phyloP scores from a whole-genome alignment of 352 stramenopile species.

The Phytophthora quininea region DNA sequence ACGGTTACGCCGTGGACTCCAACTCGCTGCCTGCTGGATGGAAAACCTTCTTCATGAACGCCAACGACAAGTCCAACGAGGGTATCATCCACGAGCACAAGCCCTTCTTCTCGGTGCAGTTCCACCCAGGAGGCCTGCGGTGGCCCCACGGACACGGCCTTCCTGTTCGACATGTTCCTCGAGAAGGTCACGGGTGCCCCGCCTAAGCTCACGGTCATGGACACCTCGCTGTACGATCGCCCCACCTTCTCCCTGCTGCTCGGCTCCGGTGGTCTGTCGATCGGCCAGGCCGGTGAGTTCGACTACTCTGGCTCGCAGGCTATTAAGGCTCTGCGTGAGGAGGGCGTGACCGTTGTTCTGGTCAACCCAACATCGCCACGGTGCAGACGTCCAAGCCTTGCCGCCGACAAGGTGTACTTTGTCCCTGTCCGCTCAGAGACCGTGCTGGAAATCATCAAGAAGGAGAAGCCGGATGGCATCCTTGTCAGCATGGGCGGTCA shows the following conservation, averaged over 20 bases:
- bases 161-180: slow-evolving; percentile 97
- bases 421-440: slow-evolving; percentile 90
- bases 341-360: slow-evolving; percentile 91
- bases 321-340: slow-evolving; percentile 96
- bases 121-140: slow-evolving; percentile 95
- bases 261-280: slow-evolving; percentile 92
- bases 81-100: slow-evolving; percentile 95
- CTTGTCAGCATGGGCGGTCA: slow-evolving; percentile 99
- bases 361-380: slow-evolving; percentile 97
- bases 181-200: slow-evolving; percentile 77
- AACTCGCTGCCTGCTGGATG: slow-evolving; percentile 87
- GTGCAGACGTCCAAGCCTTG: slow-evolving; percentile 93
- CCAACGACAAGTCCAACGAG: slow-evolving; percentile 96
- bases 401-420: slow-evolving; percentile 96
- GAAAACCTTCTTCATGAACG: slow-evolving; percentile 97
- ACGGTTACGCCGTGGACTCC: slow-evolving; percentile 93
- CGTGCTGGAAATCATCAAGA: slow-evolving; percentile 95
- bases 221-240: slow-evolving; percentile 77
- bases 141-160: slow-evolving; percentile 95
- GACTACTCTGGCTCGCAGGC: slow-evolving; percentile 96
- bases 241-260: slow-evolving; percentile 91
- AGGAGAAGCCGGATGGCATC: slow-evolving; percentile 98
- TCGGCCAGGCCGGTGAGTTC: slow-evolving; percentile 95
- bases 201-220: slow-evolving; percentile 82
- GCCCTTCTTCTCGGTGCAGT: slow-evolving; percentile 95